Percentiles rank a stretch among this genome's conserved stretches.
Conservation (phyloP, 352 stramenopile genomes). For the Pythium aristosporum region DNA sequence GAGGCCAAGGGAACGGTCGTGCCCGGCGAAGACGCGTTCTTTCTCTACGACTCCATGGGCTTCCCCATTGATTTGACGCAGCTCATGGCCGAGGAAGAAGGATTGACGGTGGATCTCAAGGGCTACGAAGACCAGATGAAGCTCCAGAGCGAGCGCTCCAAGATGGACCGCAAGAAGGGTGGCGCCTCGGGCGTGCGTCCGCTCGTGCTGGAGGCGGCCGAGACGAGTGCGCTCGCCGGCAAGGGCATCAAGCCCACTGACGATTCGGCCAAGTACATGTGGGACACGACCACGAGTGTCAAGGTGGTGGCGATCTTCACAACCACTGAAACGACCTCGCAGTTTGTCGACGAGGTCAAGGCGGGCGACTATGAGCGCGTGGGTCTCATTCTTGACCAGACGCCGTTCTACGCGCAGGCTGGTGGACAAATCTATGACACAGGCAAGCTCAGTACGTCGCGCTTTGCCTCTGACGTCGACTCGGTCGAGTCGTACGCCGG, state of each 20-base stretch:
- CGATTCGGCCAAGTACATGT: constrained; percentile 95
- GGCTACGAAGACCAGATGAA: constrained; percentile 95
- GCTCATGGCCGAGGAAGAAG: constrained; percentile 96
- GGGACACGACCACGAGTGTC: constrained; percentile 74
- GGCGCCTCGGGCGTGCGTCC: constrained; percentile 64
- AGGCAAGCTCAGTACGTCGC: constrained; percentile 62
- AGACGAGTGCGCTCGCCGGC: constrained; percentile 89
- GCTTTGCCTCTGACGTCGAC: constrained; percentile 72
- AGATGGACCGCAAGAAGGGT: constrained; percentile 89
- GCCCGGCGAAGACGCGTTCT: constrained; percentile 95
- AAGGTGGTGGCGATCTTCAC: constrained; percentile 94
- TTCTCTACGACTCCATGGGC: constrained; percentile 98
- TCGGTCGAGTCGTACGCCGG: constrained; percentile 95
- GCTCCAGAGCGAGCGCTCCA: constrained; percentile 80
- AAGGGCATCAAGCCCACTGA: constrained; percentile 89
- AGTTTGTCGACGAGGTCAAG: constrained; percentile 77
- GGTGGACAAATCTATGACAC: constrained; percentile 97
- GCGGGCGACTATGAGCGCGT: constrained; percentile 83
- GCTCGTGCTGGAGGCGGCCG: constrained; percentile 94
- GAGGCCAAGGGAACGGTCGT: constrained; percentile 77
- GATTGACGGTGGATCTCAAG: constrained; percentile 92
- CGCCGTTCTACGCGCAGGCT: constrained; percentile 97
- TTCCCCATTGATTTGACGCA: constrained; percentile 99
- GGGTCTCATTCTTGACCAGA: constrained; percentile 97
- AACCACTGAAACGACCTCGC: constrained; percentile 86